A percentile compares a stretch with the other conserved stretches of the same genome.
Conservation (phyloP, 2,329 filamentous ascomycete genomes). For the Paecilomyces dactylethromorphus region DNA sequence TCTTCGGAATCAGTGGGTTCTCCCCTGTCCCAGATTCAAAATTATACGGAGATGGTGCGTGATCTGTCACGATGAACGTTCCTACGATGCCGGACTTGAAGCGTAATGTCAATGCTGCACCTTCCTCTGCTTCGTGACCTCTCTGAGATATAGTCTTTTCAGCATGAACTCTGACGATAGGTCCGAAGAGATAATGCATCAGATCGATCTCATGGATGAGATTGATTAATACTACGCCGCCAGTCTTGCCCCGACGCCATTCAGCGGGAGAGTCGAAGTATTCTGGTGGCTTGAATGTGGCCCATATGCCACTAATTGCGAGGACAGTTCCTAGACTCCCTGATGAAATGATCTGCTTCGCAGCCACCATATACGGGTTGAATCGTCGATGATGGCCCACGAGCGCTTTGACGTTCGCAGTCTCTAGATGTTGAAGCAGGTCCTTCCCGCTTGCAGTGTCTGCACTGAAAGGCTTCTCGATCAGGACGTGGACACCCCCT, state of each 20-base stretch:
- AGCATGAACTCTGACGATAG: constrained; percentile 46
- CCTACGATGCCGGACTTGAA: constrained; percentile 52
- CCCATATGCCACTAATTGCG: constrained; percentile 52
- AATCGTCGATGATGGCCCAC: constrained; percentile 56
- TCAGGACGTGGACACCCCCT: constrained; percentile 46
- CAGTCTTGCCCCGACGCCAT: constrained; percentile 42
- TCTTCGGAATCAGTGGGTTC: constrained; percentile 46
- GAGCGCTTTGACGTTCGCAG: constrained; percentile 37
- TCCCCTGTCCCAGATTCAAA: constrained; percentile 55
- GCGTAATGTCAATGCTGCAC: constrained; percentile 47
- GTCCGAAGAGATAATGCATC: constrained; percentile 51
- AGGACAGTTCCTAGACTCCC: constrained; percentile 41
- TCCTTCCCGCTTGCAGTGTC: constrained; percentile 15
- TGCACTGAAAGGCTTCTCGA: constrained; percentile 53
- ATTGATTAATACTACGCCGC: constrained; percentile 52
- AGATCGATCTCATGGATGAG: constrained; percentile 57
- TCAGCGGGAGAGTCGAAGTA: constrained; percentile 46
- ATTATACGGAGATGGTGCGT: constrained; percentile 45
- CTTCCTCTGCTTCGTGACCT: constrained; percentile 48
- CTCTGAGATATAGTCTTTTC: constrained; percentile 42
- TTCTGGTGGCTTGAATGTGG: constrained; percentile 42
- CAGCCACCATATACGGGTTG: constrained; percentile 48
- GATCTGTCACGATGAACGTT: constrained; percentile 51
- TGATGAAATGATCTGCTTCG: constrained; percentile 40
- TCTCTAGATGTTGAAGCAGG: constrained; percentile 14